Evolutionary conservation across 805 yeast genomes (phyloP).

Genomic region (Suhomyces canberraensis): DNA sequence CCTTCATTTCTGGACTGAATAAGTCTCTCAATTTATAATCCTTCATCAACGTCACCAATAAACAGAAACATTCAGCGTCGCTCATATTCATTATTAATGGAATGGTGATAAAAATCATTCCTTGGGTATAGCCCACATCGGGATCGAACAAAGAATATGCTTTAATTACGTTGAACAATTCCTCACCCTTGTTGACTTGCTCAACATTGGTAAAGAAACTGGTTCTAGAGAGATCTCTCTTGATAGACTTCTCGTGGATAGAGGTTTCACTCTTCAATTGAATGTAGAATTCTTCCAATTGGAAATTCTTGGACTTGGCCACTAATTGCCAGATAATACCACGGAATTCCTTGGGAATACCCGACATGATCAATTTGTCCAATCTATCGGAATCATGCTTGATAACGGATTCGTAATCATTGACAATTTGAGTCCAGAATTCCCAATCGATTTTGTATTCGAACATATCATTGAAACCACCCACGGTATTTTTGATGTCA

Average conservation of each 20-base stretch:
- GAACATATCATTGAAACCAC: conserved; percentile 34
- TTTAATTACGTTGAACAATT: conserved; percentile 71
- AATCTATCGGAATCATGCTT: conserved; percentile 57
- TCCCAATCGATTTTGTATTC: conserved; percentile 63
- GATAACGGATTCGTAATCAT: conserved; percentile 70
- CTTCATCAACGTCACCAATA: conserved; percentile 79
- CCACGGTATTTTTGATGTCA: conserved; percentile 49
- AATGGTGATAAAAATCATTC: conserved; percentile 90
- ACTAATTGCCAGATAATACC: conserved; percentile 93
- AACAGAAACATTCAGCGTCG: conserved; percentile 81
- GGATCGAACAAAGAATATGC: conserved; percentile 83
- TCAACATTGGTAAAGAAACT: conserved; percentile 65
- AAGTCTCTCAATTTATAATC: conserved; percentile 75
- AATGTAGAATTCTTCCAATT: conserved; percentile 57
- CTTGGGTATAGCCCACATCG: conserved; percentile 97
- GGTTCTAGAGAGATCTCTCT: conserved; percentile 81
- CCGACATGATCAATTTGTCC: conserved; percentile 59
- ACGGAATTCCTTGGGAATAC: conserved; percentile 81
- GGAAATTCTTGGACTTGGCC: conserved; percentile 68
- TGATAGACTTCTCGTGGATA: conserved; percentile 70
- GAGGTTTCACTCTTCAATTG: conserved; percentile 49
- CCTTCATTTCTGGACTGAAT: conserved; percentile 90
- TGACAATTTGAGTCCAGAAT: conserved; percentile 81
- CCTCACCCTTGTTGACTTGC: conserved; percentile 54
- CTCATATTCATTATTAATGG: conserved; percentile 79